Evolutionary conservation across 148 eudicot genomes (phyloP), one percentile per base, ranked within the genome.

Genomic region (Gaultheria prostrata): DNA sequence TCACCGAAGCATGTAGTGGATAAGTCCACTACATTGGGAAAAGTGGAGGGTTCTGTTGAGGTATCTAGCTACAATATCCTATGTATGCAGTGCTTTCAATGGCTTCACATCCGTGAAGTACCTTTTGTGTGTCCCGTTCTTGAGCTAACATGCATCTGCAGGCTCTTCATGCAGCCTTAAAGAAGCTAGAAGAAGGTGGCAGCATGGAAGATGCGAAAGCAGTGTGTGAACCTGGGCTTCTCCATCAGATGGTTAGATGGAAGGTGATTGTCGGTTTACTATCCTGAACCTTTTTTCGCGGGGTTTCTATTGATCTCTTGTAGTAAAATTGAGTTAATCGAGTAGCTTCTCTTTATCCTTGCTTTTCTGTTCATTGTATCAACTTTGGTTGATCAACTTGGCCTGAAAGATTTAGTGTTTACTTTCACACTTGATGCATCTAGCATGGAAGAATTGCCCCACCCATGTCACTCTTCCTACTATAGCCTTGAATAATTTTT

Each of bases 1-100:
- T 85, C 89, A 82, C 86, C 86, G 14, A 92, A 79, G 73, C 56
- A 61, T 87, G 82, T 83, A 14, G 78, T 85, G 50, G 92, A 93
- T 83, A 89, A 87, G 88, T 59, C 82, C 76, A 89, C 91, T 49
- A 91, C 98, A 8, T 75, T 72, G 83, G 97, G 96, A 57, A 97
- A 92, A 84, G 98, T 97, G 84, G 94, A 92, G 75, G 92, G 88
- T n/a, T 88, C 83, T 78, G 85, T 91, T 82, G 88, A 90, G 98
- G 99, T 93, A 90, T 86, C 17, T 76, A 53, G 46, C 80, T 15
- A 53, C 46, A 48, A 50, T n/a, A 79, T 82, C 50, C 80, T 43
- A 57, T 81, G 69, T 74, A 57, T 26, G 63, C 73, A 54, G 18
- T 78, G 39, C 10, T 80, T 50, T 69, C 49, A 18, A 56, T 59